Base-by-base conservation (phyloP, 345 rosid species). In the Boechera stricta region DNA sequence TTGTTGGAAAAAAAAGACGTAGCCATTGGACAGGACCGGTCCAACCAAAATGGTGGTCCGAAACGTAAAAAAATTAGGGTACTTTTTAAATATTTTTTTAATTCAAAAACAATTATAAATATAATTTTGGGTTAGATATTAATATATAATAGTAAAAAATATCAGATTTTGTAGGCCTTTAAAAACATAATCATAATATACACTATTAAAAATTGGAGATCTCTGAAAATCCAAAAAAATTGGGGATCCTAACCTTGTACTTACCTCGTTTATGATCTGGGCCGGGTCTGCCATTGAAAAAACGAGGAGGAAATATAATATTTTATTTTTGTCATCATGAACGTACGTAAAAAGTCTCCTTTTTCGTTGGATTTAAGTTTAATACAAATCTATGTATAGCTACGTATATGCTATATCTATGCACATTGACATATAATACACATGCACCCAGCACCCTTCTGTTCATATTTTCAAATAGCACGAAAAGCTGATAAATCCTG, bases 1-100 rank as follows among this genome's bases (percentile, higher is more conserved):
- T 53, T 74, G 71, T 74, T 74, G 77, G 63, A 73, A 74, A 44
- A 44, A 53, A 7, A 44, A 13, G 31, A 66, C 24, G 66, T 26
- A 11, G 4, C 16, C 67, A 36, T 11, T 54, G 21, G 44, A 16
- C 16, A 16, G 16, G 16, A 16, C 16, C 16, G 16, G 16, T 16
- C 16, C 16, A 16, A 16, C 16, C 16, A 16, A 16, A 16, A 16
- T 16, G 16, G 16, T 16, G 16, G 16, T 16, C 16, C 16, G 16
- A 16, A 16, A 16, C 16, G 16, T 16, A 16, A 16, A 16, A 16
- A 16, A 16, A 16, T 16, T 16, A 16, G 16, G 16, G 16, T 16
- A 16, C 16, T 16, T 16, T 16, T 16, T 16, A 16, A 16, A 16
- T 16, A 16, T 16, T 16, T 16, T 16, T 16, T 16, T 16, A 16